Percentiles rank a stretch among this genome's conserved stretches.
Evolutionary conservation across 2,329 filamentous ascomycete genomes (phyloP).

Genomic region (Phialemonium atrogriseum): DNA sequence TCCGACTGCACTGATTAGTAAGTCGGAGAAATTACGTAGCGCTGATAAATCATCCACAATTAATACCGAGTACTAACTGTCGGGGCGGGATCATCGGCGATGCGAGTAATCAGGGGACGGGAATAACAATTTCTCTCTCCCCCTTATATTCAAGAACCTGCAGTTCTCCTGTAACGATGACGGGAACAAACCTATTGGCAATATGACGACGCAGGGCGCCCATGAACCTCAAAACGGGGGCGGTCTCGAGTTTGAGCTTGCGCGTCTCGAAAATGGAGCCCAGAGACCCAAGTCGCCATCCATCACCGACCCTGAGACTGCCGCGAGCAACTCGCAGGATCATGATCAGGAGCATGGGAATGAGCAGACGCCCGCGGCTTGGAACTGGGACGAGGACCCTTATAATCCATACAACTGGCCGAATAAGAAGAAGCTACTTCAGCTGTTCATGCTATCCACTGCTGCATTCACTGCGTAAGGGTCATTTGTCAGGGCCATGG

Average conservation of each 20-base stretch:
- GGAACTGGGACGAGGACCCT: slow-evolving; percentile 28
- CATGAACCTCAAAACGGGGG: neutral
- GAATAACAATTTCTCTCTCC: too few species aligned
- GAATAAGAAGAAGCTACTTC: slow-evolving; percentile 27
- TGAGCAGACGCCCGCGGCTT: slow-evolving; percentile 2
- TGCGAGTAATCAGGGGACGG: too few species aligned
- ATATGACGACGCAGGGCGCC: neutral
- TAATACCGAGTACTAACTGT: too few species aligned
- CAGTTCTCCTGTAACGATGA: too few species aligned
- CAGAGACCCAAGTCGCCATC: neutral
- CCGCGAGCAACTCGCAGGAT: neutral
- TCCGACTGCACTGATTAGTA: too few species aligned
- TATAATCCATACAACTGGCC: slow-evolving; percentile 47
- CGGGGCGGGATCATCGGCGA: too few species aligned
- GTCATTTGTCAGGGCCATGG: neutral
- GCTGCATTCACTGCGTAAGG: slow-evolving; percentile 33
- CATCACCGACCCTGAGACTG: neutral
- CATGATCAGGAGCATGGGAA: neutral
- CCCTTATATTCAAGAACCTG: too few species aligned
- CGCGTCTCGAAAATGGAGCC: too few species aligned
- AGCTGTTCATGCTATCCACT: slow-evolving; percentile 27
- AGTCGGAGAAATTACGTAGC: too few species aligned
- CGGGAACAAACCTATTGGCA: too few species aligned
- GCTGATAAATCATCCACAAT: too few species aligned
- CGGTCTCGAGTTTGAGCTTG: too few species aligned